Percentiles rank a stretch among this genome's conserved stretches.
Conservation (phyloP, 1,284 basidiomycete genomes). For the Ceratobasidium sp. region DNA sequence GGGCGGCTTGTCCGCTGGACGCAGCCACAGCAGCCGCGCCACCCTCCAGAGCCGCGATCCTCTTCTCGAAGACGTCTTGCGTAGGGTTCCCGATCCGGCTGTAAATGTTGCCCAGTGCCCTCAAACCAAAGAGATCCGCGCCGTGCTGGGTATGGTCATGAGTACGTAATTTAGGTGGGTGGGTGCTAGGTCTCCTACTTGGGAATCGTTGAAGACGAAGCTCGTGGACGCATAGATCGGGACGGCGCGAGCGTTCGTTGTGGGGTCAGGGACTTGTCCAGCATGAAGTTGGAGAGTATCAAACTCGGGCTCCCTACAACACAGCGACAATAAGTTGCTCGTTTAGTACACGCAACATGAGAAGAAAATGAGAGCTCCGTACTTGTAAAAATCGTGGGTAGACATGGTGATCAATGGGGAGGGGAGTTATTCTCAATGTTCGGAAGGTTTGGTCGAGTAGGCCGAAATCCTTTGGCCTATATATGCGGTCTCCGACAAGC, state of each 20-base stretch:
- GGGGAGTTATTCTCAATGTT: not conserved
- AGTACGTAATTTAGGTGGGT: not conserved
- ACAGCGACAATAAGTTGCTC: not conserved
- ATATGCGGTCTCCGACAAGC: not conserved
- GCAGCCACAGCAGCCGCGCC: conserved; percentile 83
- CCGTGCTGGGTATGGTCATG: conserved; percentile 66
- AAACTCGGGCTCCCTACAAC: conserved; percentile 71
- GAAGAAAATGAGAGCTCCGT: not conserved
- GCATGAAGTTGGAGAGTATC: conserved; percentile 87
- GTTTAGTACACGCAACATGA: not conserved
- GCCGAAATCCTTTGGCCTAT: not conserved
- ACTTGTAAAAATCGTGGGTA: conserved; percentile 35
- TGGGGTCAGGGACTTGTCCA: conserved; percentile 65
- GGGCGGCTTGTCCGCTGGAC: conserved; percentile 82
- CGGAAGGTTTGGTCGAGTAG: not conserved
- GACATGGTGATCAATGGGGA: conserved; percentile 9
- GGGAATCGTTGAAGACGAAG: conserved; percentile 83
- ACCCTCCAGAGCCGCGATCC: conserved; percentile 85
- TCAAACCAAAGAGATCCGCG: conserved; percentile 83
- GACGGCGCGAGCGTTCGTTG: conserved; percentile 69
- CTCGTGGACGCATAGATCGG: conserved; percentile 84
- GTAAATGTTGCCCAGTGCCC: conserved; percentile 78
- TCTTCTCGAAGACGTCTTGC: conserved; percentile 86
- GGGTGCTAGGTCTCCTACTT: conserved; percentile 50
- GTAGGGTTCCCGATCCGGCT: conserved; percentile 83